These are phyloP conservation scores for Corylus americana DNA, from an alignment of 306 rosid genomes.

Conservation along the genomic window DNA sequence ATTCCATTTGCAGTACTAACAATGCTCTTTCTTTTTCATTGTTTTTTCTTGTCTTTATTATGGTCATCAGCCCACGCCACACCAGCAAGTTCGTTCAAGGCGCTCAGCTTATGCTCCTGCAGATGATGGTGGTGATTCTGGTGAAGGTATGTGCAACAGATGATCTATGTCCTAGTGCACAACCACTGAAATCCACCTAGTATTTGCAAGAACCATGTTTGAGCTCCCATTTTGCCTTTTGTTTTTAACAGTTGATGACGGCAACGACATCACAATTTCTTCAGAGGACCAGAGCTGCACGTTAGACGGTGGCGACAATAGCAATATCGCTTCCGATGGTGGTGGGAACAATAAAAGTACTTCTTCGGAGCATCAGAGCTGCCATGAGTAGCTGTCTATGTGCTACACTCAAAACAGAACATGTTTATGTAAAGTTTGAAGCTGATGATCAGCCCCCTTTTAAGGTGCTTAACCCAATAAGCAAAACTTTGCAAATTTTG, in stretches of 20 bases:
- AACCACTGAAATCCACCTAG: conserved; percentile 2
- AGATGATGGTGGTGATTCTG: conserved; percentile 42
- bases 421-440: conserved; percentile 29
- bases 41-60: background rate
- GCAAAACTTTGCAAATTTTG: conserved; percentile 34
- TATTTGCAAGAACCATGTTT: conserved; percentile 4
- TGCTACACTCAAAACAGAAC: conserved; percentile 16
- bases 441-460: conserved; percentile 15
- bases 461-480: conserved; percentile 40
- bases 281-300: conserved; percentile 41
- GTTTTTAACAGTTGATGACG: conserved; percentile 34
- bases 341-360: conserved; percentile 28
- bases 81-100: conserved; percentile 81
- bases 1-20: background rate
- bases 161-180: background rate
- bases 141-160: conserved; percentile 52
- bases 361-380: conserved; percentile 41
- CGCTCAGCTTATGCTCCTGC: conserved; percentile 84
- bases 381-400: conserved; percentile 25
- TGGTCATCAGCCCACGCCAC: conserved; percentile 81
- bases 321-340: conserved; percentile 25
- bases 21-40: background rate
- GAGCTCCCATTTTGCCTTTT: conserved; percentile 14
- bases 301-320: conserved; percentile 30
- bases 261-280: conserved; percentile 14